Base-by-base conservation (phyloP, 139 green algal species). In the Chlamydomonas sphaeroides region DNA sequence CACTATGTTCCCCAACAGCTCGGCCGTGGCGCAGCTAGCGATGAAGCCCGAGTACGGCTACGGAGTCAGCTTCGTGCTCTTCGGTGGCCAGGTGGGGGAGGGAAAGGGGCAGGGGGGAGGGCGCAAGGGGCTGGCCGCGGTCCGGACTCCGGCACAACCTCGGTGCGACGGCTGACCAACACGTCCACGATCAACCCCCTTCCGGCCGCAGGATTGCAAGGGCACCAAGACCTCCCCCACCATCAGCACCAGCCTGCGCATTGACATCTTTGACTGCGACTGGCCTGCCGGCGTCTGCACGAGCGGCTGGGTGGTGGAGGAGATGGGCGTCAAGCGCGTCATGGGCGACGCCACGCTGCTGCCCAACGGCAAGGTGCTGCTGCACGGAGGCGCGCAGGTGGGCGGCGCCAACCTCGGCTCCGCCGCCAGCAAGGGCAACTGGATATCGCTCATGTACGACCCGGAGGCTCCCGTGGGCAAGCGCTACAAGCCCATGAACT, bases 351-450 rank as follows among this genome's bases (percentile, higher is more conserved):
- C 69, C 28, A 63, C 48, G 32, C 48, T 65, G 32, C n/a, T 78
- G 48, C 69, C 69, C 48, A 78, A 65, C n/a, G 69, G 69, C 28
- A 56, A 78, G 59, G 59, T 66, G 30, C 17, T 39, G 11, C n/a
- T 66, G 59, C 59, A 66, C 59, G 59, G 59, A 18, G 59, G 59
- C 0, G 30, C n/a, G n/a, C 59, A 66, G 59, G 59, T 66, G 21
- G 18, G 56, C 56, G n/a, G n/a, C 7, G 59, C 59, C 30, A 66
- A 66, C 59, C 30, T n/a, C 1, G n/a, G n/a, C 11, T 10, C 30
- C 1, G 59, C 26, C 2, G 18, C 59, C 59, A 39, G 30, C 30
- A 38, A 39, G 59, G 59, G 30, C 30, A 66, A 66, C n/a, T 66
- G 11, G 4, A 14, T 26, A 7, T 39, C 30, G 3, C 59, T 66